Evolutionary conservation across 2,329 filamentous ascomycete genomes (phyloP), one percentile per base, ranked within the genome.

Genomic region (Hymenoscyphus scutula): DNA sequence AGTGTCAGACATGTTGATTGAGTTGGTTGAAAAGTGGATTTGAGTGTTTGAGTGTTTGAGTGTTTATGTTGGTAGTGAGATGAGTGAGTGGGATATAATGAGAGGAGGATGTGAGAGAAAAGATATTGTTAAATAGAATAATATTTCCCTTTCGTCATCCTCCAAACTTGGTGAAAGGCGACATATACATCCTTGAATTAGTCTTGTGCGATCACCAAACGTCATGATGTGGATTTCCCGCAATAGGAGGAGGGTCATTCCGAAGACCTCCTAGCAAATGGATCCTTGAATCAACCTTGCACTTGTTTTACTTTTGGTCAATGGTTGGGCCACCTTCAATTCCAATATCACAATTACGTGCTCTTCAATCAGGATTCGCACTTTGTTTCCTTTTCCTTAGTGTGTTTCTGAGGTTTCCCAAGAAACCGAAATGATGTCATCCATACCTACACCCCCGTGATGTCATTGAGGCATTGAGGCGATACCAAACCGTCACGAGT

Each of bases 1-100:
- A 62, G 70, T 62, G 73, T 81, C 79, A 77, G 79, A 80, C 80
- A 81, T 82, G 71, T 72, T 79, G 65, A 69, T 60, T 61, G 56
- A 57, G 45, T 63, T 58, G 61, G 61, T 58, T 53, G 60, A 7
- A 55, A 59, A 53, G 34, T 48, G 8, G 56, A 58, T 17, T 37
- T 37, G 3, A 8, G 30, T n/a, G n/a, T n/a, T n/a, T n/a, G n/a
- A n/a, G n/a, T 30, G 8, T 30, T 57, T 59, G 55, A 58, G 62
- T 56, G 34, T 30, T 34, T 19, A 27, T 10, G 25, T 23, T 51
- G 19, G 3, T 51, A n/a, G 11, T 34, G 38, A 32, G 25, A 48
- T 58, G 55, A 37, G 48, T 54, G 58, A 37, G 23, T 29, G 17
- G n/a, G 15, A 25, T 37, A 8, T 27, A 13, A n/a, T 27, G 15